phyloP scores from a whole-genome alignment of 352 stramenopile species.

The Aphanomyces invadans region DNA sequence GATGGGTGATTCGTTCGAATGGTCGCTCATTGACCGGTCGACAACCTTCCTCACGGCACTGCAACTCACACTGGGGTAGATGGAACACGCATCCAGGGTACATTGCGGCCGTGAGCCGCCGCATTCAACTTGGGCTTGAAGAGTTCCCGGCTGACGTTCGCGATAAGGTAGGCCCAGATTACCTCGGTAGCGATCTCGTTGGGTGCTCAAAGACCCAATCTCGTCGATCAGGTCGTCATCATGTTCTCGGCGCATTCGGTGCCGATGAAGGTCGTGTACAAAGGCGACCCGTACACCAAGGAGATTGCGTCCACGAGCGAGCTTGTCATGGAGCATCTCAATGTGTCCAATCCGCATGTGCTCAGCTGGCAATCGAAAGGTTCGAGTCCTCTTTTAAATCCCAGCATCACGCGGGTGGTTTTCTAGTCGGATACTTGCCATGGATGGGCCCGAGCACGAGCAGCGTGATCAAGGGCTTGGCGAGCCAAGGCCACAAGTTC shows the following conservation, averaged over 20 bases:
- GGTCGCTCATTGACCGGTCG: constrained; percentile 66
- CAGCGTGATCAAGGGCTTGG: constrained; percentile 90
- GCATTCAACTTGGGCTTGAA: constrained; percentile 89
- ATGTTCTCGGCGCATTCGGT: constrained; percentile 88
- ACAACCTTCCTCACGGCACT: background rate
- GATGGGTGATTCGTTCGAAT: constrained; percentile 79
- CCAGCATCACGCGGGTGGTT: background rate
- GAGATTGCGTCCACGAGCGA: constrained; percentile 72
- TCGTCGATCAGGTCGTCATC: constrained; percentile 76
- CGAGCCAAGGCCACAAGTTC: constrained; percentile 86
- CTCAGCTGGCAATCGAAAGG: constrained; percentile 94
- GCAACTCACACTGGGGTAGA: too few species aligned
- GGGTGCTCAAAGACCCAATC: too few species aligned
- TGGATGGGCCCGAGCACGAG: constrained; percentile 98
- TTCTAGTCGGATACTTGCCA: constrained; percentile 92
- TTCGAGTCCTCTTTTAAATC: constrained; percentile 18
- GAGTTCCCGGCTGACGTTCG: constrained; percentile 85
- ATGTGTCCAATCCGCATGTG: constrained; percentile 70
- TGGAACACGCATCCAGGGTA: constrained; percentile 97
- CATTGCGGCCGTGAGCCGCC: constrained; percentile 86
- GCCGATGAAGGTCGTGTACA: constrained; percentile 86
- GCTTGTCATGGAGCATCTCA: constrained; percentile 62
- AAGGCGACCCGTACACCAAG: constrained; percentile 82
- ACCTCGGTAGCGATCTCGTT: too few species aligned
- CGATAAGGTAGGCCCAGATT: constrained; percentile 47